These are phyloP conservation scores for Isabelozyma pseudorhagii DNA, from an alignment of 805 yeast species.

Conservation along the genomic window DNA sequence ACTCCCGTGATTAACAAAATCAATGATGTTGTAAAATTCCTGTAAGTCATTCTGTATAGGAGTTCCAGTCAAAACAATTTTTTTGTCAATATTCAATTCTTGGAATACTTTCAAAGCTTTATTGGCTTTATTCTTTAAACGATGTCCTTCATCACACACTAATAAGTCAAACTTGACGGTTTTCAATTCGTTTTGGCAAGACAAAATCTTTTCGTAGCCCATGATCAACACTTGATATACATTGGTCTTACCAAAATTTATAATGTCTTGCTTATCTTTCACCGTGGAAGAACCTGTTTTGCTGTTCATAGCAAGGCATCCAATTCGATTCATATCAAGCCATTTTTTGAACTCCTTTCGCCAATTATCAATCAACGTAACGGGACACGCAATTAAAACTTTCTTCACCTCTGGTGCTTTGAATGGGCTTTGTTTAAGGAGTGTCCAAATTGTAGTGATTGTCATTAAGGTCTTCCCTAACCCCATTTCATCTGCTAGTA, in stretches of 20 bases:
- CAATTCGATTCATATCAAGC: constrained; percentile 65
- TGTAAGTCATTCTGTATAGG: constrained; percentile 89
- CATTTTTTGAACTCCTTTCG: constrained; percentile 83
- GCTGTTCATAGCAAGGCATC: constrained; percentile 59
- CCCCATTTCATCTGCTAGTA: constrained; percentile 98
- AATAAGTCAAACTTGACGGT: constrained; percentile 58
- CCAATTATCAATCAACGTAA: constrained; percentile 87
- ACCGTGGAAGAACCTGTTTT: constrained; percentile 39
- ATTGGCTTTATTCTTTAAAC: constrained; percentile 72
- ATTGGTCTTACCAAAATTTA: constrained; percentile 59
- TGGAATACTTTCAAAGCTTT: constrained; percentile 67
- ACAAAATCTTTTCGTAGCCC: constrained; percentile 80
- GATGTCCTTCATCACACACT: constrained; percentile 94
- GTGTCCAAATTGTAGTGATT: constrained; percentile 79
- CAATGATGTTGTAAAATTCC: constrained; percentile 78
- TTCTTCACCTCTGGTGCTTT: constrained; percentile 46
- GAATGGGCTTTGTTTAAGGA: constrained; percentile 62
- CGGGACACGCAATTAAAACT: constrained; percentile 85
- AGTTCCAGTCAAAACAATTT: constrained; percentile 78
- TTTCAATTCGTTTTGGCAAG: constrained; percentile 48
- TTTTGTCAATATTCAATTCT: constrained; percentile 48
- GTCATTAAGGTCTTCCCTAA: constrained; percentile 73
- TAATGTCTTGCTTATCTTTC: constrained; percentile 55
- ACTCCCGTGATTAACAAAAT: constrained; percentile 82
- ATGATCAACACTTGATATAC: constrained; percentile 81